phyloP scores from a whole-genome alignment of 2,329 filamentous ascomycete species.

The Sarocladium strictum region DNA sequence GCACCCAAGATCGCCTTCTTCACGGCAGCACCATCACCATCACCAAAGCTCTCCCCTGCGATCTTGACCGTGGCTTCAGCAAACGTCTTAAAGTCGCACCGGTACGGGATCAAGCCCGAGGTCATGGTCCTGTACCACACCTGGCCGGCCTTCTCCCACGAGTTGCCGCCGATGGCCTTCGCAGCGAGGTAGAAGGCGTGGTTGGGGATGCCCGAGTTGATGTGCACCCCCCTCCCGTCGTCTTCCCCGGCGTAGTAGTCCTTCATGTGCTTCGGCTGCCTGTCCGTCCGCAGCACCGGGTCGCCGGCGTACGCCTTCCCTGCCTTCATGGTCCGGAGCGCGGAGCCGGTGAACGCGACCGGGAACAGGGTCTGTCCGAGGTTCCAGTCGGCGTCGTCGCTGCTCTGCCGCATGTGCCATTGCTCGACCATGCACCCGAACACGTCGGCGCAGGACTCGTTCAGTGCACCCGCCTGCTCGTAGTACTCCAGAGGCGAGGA shows the following conservation, averaged over 20 bases:
- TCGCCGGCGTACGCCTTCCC: constrained; percentile 49
- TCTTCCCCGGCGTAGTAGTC: constrained; percentile 33
- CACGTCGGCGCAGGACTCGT: constrained; percentile 50
- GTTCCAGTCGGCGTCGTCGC: constrained; percentile 45
- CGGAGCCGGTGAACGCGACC: constrained; percentile 42
- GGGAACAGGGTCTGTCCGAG: constrained; percentile 47
- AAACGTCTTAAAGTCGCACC: no score
- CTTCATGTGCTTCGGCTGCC: constrained; percentile 42
- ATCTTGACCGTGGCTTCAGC: no score
- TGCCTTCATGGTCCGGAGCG: constrained; percentile 47
- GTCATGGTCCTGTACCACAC: constrained; percentile 46
- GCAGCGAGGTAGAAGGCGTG: constrained; percentile 47
- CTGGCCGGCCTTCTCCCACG: constrained; percentile 47
- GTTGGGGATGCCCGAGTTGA: constrained; percentile 53
- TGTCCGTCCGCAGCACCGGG: constrained; percentile 47
- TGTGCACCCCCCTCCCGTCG: constrained; percentile 49
- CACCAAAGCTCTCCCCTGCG: no score
- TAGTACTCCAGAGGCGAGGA: constrained; percentile 43
- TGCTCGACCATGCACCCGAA: constrained; percentile 55
- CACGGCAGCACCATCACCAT: no score
- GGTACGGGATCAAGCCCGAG: no score
- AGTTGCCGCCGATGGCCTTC: constrained; percentile 42
- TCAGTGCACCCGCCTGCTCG: constrained; percentile 47
- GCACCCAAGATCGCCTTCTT: no score
- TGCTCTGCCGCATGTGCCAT: constrained; percentile 36